These are phyloP conservation scores for Xylaria palmicola DNA, from an alignment of 495 filamentous ascomycete genomes.

Conservation along the genomic window DNA sequence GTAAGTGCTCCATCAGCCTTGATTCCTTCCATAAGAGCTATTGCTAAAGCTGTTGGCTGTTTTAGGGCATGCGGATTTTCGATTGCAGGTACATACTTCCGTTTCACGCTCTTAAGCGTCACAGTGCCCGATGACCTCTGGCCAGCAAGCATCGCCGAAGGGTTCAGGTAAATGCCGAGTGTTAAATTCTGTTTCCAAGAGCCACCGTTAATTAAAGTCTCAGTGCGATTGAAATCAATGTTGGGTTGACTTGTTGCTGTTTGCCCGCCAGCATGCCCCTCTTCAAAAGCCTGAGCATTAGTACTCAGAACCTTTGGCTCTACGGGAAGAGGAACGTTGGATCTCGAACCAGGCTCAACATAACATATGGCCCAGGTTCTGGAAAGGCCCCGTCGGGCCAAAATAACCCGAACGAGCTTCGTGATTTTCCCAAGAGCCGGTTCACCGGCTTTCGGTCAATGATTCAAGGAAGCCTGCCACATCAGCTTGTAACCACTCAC, in stretches of 20 bases:
- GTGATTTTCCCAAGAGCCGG: background rate
- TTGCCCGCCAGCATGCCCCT: background rate
- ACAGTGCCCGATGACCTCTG: background rate
- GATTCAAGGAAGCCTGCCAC: background rate
- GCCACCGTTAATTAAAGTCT: background rate
- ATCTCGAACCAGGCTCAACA: background rate
- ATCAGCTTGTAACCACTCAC: no score
- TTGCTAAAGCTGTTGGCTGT: background rate
- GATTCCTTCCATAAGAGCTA: background rate
- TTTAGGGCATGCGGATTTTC: background rate
- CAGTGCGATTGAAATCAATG: background rate
- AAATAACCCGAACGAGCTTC: background rate
- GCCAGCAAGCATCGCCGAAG: background rate
- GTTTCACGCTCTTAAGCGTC: background rate
- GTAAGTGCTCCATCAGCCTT: background rate
- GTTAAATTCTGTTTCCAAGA: background rate
- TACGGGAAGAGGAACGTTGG: background rate
- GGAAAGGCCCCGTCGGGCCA: background rate
- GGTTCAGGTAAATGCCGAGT: background rate
- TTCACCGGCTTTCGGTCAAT: background rate
- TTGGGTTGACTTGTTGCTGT: background rate
- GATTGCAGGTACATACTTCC: background rate
- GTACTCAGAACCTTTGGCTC: background rate
- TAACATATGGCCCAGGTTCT: background rate
- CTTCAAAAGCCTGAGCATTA: background rate